Conservation (phyloP, 345 rosid genomes). For the Viola odorata region DNA sequence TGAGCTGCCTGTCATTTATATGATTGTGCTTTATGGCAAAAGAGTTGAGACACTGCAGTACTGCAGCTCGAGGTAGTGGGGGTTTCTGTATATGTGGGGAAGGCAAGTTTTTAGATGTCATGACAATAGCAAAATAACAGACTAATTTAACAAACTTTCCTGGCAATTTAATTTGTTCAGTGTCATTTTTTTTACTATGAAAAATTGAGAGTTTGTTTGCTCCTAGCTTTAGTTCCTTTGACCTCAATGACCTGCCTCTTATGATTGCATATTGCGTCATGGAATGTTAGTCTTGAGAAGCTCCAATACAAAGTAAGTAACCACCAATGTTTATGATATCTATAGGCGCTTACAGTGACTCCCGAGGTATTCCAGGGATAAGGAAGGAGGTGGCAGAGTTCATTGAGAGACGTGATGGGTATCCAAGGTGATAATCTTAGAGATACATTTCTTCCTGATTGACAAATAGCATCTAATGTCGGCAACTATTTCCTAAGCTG, state of each 20-base stretch:
- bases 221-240: too few species aligned
- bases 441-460: neutral
- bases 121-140: too few species aligned
- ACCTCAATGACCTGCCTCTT: too few species aligned
- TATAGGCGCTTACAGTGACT: conserved; percentile 96
- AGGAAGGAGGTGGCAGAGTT: conserved; percentile 95
- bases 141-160: too few species aligned
- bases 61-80: too few species aligned
- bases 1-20: neutral
- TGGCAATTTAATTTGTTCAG: too few species aligned
- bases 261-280: too few species aligned
- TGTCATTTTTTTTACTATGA: too few species aligned
- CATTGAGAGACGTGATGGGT: conserved; percentile 89
- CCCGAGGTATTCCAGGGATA: conserved; percentile 85
- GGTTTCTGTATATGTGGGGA: too few species aligned
- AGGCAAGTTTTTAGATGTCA: too few species aligned
- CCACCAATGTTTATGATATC: conserved; percentile 5
- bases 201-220: too few species aligned
- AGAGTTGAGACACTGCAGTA: neutral
- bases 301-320: neutral
- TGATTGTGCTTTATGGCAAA: neutral
- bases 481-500: conserved; percentile 18
- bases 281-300: neutral
- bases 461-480: conserved; percentile 1
- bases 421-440: conserved; percentile 68